Evolutionary conservation across 768 basidiomycete species (phyloP).

Genomic region (Exsudoporus frostii): DNA sequence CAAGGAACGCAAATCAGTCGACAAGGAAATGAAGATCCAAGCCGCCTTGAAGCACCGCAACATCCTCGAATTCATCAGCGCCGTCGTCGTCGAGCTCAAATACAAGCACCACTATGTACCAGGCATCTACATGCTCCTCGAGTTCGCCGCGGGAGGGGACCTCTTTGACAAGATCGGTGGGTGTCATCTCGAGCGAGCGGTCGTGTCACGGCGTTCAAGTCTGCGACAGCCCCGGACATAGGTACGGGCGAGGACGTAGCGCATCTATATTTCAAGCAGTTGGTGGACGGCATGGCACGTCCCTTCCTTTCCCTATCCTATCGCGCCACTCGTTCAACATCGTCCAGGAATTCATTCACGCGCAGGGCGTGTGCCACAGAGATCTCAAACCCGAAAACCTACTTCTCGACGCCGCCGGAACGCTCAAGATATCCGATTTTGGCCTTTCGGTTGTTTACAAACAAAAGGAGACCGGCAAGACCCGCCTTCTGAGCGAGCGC

Average conservation of each 20-base stretch:
- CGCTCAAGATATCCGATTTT: constrained; percentile 93
- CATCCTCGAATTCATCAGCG: constrained; percentile 81
- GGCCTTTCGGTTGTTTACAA: constrained; percentile 89
- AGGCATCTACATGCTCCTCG: constrained; percentile 89
- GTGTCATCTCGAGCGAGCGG: constrained; percentile 22
- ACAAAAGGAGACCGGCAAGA: constrained; percentile 77
- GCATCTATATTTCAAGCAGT: constrained; percentile 86
- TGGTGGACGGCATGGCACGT: constrained; percentile 78
- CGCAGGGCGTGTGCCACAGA: constrained; percentile 89
- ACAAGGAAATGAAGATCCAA: constrained; percentile 94
- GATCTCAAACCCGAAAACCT: constrained; percentile 98
- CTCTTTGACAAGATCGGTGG: constrained; percentile 97
- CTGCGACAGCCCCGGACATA: constrained; percentile 73
- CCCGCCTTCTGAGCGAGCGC: constrained; percentile 69
- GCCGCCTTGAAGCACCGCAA: constrained; percentile 71
- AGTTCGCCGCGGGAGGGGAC: constrained; percentile 91
- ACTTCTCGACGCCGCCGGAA: constrained; percentile 77
- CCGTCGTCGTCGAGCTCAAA: constrained; percentile 67
- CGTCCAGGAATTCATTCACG: constrained; percentile 75
- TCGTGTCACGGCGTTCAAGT: not conserved
- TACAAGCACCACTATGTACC: constrained; percentile 59
- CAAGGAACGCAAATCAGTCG: constrained; percentile 71
- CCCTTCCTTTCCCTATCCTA: not conserved
- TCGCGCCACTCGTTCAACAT: not conserved
- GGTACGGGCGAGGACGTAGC: constrained; percentile 86